Evolutionary conservation across 805 yeast genomes (phyloP).

Genomic region (Wickerhamiella allomyrinae): DNA sequence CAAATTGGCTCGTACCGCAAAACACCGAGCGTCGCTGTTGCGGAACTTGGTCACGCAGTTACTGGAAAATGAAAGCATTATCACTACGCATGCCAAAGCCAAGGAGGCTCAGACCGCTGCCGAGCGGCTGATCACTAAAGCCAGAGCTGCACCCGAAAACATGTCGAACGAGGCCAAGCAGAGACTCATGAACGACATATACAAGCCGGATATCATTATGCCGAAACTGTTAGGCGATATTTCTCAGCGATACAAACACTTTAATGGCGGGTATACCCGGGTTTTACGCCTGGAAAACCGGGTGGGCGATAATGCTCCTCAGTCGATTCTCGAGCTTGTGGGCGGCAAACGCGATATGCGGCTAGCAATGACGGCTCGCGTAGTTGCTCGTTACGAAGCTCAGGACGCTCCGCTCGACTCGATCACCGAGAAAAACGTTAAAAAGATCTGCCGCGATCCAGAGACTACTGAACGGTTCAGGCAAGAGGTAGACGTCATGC

Average conservation of each 20-base stretch:
- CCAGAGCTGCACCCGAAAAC: constrained; percentile 17
- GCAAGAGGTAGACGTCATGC: constrained; percentile 47
- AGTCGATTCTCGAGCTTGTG: constrained; percentile 75
- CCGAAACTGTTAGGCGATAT: constrained; percentile 58
- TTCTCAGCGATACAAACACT: constrained; percentile 43
- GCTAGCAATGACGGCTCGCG: constrained; percentile 64
- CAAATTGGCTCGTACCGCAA: constrained; percentile 29
- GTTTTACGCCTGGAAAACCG: constrained; percentile 73
- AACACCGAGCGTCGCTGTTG: constrained; percentile 42
- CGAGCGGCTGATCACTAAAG: constrained; percentile 48
- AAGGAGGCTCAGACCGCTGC: constrained; percentile 50
- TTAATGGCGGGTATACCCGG: constrained; percentile 78
- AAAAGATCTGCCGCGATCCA: constrained; percentile 34
- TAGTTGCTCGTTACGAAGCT: constrained; percentile 64
- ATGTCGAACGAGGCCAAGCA: constrained; percentile 8
- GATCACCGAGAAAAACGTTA: constrained; percentile 43
- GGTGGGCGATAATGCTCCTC: constrained; percentile 79
- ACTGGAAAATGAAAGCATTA: constrained; percentile 54
- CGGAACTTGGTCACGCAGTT: constrained; percentile 54
- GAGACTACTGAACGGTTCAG: constrained; percentile 42
- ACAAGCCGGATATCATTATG: constrained; percentile 33
- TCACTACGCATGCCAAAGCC: constrained; percentile 65
- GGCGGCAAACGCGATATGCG: constrained; percentile 61
- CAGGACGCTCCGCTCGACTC: constrained; percentile 41
- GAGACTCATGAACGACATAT: constrained; percentile 12